Conservation (phyloP, 192 early-diverging fungal genomes). For the Thamnidium elegans region DNA sequence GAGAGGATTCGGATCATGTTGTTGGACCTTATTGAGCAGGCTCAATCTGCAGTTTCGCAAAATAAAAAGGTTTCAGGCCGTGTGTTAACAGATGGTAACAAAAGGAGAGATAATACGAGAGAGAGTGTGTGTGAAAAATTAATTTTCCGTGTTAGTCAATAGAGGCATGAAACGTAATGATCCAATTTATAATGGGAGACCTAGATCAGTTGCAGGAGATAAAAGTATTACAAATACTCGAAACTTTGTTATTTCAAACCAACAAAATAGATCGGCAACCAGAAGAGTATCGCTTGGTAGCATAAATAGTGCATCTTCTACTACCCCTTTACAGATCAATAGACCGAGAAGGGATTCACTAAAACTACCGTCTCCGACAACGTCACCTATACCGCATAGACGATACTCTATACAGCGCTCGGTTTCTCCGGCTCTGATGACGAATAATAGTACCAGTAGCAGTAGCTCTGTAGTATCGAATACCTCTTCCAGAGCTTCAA, state of each 20-base stretch:
- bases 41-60: slow-evolving; percentile 17
- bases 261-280: neutral
- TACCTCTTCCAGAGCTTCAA: slow-evolving; percentile 5
- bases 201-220: neutral
- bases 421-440: slow-evolving; percentile 3
- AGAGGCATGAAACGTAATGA: neutral
- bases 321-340: neutral
- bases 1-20: slow-evolving; percentile 19
- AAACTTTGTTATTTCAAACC: neutral
- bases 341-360: neutral
- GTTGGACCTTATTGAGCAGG: slow-evolving; percentile 20
- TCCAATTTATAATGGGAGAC: neutral
- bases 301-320: neutral
- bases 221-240: neutral
- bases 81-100: slow-evolving; percentile 4
- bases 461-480: neutral
- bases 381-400: slow-evolving; percentile 8
- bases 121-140: neutral
- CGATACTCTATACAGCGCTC: slow-evolving; percentile 13
- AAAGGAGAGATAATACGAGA: neutral
- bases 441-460: slow-evolving; percentile 1
- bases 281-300: neutral
- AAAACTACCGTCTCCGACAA: neutral
- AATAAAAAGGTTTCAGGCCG: slow-evolving; percentile 13
- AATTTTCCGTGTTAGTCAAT: neutral